Evolutionary conservation across 805 yeast species (phyloP).

Genomic region (Wickerhamomyces canadensis): DNA sequence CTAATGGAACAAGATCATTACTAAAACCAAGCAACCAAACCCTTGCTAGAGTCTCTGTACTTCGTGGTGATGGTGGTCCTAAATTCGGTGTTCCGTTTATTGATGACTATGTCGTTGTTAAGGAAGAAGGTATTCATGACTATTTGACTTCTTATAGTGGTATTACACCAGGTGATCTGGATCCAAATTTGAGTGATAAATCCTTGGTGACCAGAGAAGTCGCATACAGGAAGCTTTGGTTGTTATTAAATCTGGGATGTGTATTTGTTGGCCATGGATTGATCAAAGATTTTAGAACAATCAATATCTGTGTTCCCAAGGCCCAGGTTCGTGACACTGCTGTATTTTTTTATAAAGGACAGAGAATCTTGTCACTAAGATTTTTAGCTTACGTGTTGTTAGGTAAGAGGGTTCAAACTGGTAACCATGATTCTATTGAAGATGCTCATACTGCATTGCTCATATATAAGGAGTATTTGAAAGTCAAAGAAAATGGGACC

Average conservation of each 20-base stretch:
- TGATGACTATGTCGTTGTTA: constrained; percentile 85
- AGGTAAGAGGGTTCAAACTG: constrained; percentile 74
- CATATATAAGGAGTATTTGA: constrained; percentile 67
- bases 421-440: constrained; percentile 95
- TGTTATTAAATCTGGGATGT: constrained; percentile 81
- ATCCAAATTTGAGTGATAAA: constrained; percentile 57
- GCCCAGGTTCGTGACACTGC: constrained; percentile 88
- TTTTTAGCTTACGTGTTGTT: constrained; percentile 80
- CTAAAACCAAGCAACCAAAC: constrained; percentile 72
- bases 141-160: constrained; percentile 90
- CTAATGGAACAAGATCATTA: constrained; percentile 63
- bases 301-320: constrained; percentile 83
- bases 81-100: constrained; percentile 73
- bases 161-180: constrained; percentile 87
- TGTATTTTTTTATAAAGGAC: constrained; percentile 68
- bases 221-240: constrained; percentile 87
- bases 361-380: constrained; percentile 76
- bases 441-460: constrained; percentile 86
- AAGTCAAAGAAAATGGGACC: constrained; percentile 50
- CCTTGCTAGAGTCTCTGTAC: constrained; percentile 83
- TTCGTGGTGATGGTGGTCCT: constrained; percentile 66
- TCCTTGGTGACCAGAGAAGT: constrained; percentile 75
- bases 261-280: constrained; percentile 94
- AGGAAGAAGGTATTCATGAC: constrained; percentile 65
- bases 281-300: constrained; percentile 85